These are phyloP conservation scores for Excoecaria cochinchinensis DNA, from an alignment of 345 rosid genomes.

Conservation along the genomic window DNA sequence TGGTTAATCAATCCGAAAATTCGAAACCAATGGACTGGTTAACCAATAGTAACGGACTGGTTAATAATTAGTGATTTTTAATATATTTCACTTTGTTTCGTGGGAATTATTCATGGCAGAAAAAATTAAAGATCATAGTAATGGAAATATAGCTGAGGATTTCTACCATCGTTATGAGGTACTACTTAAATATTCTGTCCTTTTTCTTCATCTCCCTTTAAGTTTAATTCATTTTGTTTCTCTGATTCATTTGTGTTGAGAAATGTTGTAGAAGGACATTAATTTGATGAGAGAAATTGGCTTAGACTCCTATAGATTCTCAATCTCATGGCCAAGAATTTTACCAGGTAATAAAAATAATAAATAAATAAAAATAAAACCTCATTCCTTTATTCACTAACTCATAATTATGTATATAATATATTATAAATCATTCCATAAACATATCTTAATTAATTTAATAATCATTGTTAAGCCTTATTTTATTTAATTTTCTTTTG, in stretches of 20 bases:
- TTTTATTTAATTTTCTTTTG: too few species aligned
- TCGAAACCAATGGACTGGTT: too few species aligned
- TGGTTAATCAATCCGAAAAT: too few species aligned
- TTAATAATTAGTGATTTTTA: too few species aligned
- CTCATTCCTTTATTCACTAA: background rate
- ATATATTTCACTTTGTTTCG: too few species aligned
- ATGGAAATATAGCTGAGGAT: slow-evolving; percentile 21
- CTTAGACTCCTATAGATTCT: slow-evolving; percentile 24
- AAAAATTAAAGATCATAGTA: slow-evolving; percentile 19
- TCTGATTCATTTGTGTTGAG: too few species aligned
- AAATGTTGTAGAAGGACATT: slow-evolving; percentile 19
- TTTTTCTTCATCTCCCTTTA: too few species aligned
- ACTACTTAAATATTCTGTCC: background rate
- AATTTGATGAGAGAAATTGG: slow-evolving; percentile 18
- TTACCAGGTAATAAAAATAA: slow-evolving; percentile 14
- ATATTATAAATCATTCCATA: too few species aligned
- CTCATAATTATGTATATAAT: background rate
- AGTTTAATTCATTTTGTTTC: too few species aligned
- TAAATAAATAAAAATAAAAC: background rate
- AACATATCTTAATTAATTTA: too few species aligned
- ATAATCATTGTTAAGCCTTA: too few species aligned
- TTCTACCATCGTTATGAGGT: slow-evolving; percentile 21
- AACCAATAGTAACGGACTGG: too few species aligned
- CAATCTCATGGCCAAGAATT: slow-evolving; percentile 26
- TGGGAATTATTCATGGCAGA: slow-evolving; percentile 2